Evolutionary conservation across 257 asterid genomes (phyloP), one percentile per base, ranked within the genome.

Genomic region (Nicotiana undulata): DNA sequence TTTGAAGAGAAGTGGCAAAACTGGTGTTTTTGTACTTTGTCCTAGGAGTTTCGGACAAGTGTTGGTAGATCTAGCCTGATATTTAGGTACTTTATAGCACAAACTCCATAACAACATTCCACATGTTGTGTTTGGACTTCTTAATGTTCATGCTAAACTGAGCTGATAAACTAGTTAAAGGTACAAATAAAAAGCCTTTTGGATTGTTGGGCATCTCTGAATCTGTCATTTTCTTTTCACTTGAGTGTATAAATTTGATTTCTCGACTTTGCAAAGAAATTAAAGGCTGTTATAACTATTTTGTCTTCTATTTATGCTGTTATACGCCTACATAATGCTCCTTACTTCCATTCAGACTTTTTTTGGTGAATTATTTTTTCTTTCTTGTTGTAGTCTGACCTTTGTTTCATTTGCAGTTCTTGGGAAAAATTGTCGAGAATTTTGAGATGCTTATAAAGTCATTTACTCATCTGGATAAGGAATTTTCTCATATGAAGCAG

Each of bases 401-500:
- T 82, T 32, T 83, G 63, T 37, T 79, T 56, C 75, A 77, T 84
- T 58, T 87, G 88, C 97, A 96, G 98, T 92, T 96, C 81, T 84
- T 94, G 92, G 97, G 89, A 89, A 89, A 86, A 89, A 89, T 92
- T 60, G 95, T 96, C 46, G 98, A 92, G 87, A 92, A 87, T 84
- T 90, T 96, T 85, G 97, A 94, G 81, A 86, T 82, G 46, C 95
- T 91, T 77, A 90, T 94, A 84, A 91, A 91, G 81, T 90, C 97
- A 81, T 94, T 90, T 85, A 94, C 98, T 80, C 97, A 89, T 83
- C 88, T 94, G 55, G 99, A 96, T 87, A 89, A 85, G 81, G 99
- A 94, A 86, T 96, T 96, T 83, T 84, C 91, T 22, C 92, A 89
- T 81, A 88, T 91, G 95, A 84, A 88, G 81, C 93, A 88, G 85